These are phyloP conservation scores for Colletotrichum shisoi DNA, from an alignment of 2,329 filamentous ascomycete genomes.

Conservation along the genomic window DNA sequence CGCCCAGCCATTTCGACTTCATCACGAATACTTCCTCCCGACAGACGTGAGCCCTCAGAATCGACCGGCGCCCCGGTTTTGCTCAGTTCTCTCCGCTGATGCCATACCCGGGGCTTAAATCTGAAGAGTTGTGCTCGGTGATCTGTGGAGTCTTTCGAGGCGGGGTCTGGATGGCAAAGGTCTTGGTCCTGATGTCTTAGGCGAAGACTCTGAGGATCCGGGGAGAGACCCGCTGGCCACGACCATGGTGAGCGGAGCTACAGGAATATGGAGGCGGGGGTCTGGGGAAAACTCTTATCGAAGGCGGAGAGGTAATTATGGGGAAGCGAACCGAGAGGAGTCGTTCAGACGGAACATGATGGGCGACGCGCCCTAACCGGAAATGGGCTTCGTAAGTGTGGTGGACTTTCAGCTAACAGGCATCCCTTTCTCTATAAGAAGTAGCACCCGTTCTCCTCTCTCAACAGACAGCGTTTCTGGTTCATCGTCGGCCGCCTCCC, in stretches of 20 bases:
- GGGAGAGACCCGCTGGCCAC: neutral
- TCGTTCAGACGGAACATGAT: no score
- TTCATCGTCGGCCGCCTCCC: neutral
- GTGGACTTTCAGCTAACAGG: no score
- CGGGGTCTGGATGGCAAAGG: neutral
- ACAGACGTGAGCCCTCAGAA: neutral
- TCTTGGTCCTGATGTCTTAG: neutral
- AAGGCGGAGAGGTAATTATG: constrained; percentile 14
- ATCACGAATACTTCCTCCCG: neutral
- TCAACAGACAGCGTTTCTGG: no score
- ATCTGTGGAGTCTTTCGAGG: constrained; percentile 8
- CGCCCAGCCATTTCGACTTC: constrained; percentile 12
- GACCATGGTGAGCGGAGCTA: neutral
- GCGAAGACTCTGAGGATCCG: neutral
- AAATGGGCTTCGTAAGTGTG: neutral
- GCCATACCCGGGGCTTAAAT: neutral
- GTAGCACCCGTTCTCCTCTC: neutral
- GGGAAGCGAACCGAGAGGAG: constrained; percentile 2
- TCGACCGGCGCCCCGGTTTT: no score
- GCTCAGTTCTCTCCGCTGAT: neutral
- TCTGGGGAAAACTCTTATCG: constrained; percentile 23
- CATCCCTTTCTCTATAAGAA: constrained; percentile 3
- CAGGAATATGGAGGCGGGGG: constrained; percentile 24
- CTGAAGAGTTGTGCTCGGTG: neutral
- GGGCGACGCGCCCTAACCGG: neutral